Evolutionary conservation across 2,329 filamentous ascomycete genomes (phyloP).

Genomic region (Ilyonectria sp.): DNA sequence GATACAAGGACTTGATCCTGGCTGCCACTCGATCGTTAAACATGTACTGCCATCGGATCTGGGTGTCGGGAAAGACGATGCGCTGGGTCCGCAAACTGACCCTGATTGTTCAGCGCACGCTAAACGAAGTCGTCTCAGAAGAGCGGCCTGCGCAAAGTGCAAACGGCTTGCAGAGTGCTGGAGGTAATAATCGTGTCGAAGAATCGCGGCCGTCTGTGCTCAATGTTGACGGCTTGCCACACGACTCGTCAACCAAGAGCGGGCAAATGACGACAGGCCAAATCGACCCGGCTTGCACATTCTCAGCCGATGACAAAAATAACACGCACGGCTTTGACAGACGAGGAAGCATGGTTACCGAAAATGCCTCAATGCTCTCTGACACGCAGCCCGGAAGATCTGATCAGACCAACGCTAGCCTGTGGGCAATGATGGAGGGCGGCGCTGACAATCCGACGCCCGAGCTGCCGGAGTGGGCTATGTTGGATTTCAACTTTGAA

Average conservation of each 20-base stretch:
- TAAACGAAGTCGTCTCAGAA: neutral
- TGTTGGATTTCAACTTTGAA: constrained; percentile 40
- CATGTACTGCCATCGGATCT: constrained; percentile 35
- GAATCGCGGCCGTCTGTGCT: neutral
- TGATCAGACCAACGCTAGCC: neutral
- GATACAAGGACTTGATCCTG: constrained; percentile 26
- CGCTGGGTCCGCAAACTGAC: constrained; percentile 34
- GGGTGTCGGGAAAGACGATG: constrained; percentile 41
- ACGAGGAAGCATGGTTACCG: neutral
- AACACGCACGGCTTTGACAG: neutral
- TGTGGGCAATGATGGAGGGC: constrained; percentile 2
- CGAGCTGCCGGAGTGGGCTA: constrained; percentile 29
- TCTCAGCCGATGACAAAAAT: neutral
- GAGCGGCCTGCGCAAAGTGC: neutral
- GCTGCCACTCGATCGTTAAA: constrained; percentile 33
- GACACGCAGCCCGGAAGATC: neutral
- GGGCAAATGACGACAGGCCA: neutral
- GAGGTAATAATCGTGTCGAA: neutral
- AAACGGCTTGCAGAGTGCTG: neutral
- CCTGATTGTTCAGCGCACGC: constrained; percentile 19
- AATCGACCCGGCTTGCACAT: neutral
- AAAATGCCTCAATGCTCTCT: neutral
- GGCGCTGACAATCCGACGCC: neutral
- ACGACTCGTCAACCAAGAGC: neutral
- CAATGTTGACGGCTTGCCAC: neutral